These are phyloP conservation scores for Talaromyces adpressus DNA, from an alignment of 495 filamentous ascomycete genomes.

Conservation along the genomic window DNA sequence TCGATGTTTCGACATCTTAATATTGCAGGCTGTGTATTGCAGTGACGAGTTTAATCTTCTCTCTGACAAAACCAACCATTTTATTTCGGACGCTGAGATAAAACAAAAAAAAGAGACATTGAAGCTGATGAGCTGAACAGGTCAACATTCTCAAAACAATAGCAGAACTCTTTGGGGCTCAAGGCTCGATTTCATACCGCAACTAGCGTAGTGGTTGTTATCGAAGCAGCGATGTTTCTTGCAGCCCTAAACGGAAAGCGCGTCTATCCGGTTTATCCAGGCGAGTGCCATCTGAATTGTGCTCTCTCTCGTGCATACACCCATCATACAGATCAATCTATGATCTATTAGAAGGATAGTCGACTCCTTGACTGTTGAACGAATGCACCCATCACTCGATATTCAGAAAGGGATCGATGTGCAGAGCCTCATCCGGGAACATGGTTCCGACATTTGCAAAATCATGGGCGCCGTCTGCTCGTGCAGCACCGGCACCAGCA, in stretches of 20 bases:
- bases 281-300: too few species aligned
- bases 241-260: neutral
- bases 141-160: neutral
- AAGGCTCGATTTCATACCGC: neutral
- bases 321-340: too few species aligned
- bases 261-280: too few species aligned
- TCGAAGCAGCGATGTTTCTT: neutral
- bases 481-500: too few species aligned
- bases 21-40: conserved; percentile 10
- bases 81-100: neutral
- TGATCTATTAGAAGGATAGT: too few species aligned
- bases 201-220: neutral
- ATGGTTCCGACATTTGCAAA: too few species aligned
- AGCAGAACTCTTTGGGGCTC: neutral
- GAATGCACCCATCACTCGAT: too few species aligned
- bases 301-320: too few species aligned
- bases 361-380: too few species aligned
- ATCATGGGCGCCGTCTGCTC: too few species aligned
- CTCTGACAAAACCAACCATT: conserved; percentile 15
- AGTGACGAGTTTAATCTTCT: conserved; percentile 28
- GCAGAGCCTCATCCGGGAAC: too few species aligned
- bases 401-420: too few species aligned
- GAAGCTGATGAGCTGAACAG: neutral
- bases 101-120: neutral
- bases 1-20: conserved; percentile 11